phyloP scores from a whole-genome alignment of 202 grass and related monocot genomes.

The Elaeis oleifera region DNA sequence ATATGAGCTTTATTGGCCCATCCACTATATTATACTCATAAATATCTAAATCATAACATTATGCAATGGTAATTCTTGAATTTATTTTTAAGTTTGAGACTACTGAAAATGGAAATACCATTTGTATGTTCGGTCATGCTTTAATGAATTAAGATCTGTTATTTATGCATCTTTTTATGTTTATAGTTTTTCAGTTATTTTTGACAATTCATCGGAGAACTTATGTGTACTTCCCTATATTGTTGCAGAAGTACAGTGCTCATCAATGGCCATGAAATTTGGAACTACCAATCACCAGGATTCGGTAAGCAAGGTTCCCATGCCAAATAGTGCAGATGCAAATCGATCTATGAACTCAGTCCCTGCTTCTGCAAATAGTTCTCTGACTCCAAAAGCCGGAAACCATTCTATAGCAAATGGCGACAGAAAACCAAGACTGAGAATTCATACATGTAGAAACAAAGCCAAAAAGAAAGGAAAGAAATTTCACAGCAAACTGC shows the following conservation, averaged over 20 bases:
- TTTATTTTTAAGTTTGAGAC: too few species aligned
- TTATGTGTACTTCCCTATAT: background rate
- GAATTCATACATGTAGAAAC: conserved; percentile 15
- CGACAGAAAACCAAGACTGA: conserved; percentile 42
- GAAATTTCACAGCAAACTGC: conserved; percentile 30
- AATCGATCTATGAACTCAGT: conserved; percentile 33
- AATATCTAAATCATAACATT: too few species aligned
- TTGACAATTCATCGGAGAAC: background rate
- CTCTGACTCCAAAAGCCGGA: conserved; percentile 21
- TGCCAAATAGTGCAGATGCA: conserved; percentile 30
- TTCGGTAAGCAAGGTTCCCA: conserved; percentile 30
- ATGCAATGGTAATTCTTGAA: too few species aligned
- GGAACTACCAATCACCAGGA: conserved; percentile 33
- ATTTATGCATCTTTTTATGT: too few species aligned
- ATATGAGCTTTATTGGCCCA: too few species aligned
- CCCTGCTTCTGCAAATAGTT: conserved; percentile 36
- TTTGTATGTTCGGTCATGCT: too few species aligned
- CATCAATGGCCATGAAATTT: conserved; percentile 29
- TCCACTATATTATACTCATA: too few species aligned
- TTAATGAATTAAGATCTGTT: too few species aligned
- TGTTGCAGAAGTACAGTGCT: conserved; percentile 41
- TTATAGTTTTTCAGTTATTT: too few species aligned
- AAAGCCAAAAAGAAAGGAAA: conserved; percentile 15
- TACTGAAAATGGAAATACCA: too few species aligned
- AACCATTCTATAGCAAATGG: conserved; percentile 27